Evolutionary conservation across 2,329 filamentous ascomycete genomes (phyloP), one percentile per base, ranked within the genome.

Genomic region (Xylaria arbuscula): DNA sequence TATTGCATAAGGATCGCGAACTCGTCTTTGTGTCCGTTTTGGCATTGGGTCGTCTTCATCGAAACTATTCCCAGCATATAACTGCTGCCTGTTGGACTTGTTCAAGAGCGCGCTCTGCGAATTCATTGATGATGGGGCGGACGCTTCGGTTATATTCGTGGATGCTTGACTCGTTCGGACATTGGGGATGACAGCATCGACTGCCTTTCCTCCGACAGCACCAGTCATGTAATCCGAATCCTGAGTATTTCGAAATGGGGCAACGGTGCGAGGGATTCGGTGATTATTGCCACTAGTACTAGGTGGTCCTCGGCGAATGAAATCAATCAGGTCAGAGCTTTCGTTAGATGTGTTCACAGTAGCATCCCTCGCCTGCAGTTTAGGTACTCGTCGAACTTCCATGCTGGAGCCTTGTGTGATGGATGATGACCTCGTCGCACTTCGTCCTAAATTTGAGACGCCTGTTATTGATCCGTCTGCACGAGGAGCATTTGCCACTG

Each of bases 1-100:
- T 71, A 98, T 93, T n/a, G 94, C 93, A 73, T 98, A 98, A 0
- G 95, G 96, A 75, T 99, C 96, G 65, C 88, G 92, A 60, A 94
- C 89, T 34, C 93, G 89, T 54, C 91, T 88, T 53, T 91, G 92
- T 76, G 92, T 97, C 62, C 92, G 88, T 73, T 88, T 87, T 5
- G 93, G 91, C 77, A 89, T 86, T 79, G 84, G 84, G 57, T 87
- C 83, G 1, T 84, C 84, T 2, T 87, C 84, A 34, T 84, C 84
- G 69, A 85, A 82, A 61, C 80, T 79, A 59, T 79, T 82, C 56
- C 51, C 62, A 7, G 75, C 77, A 50, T 78, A 76, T 55, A 78
- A 71, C 57, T 73, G 75, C 17, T 80, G 74, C 69, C 82, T 83
- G 65, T 81, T 78, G 13, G 73, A 83, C 70, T 82, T 84, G 50